A percentile compares a stretch with the other conserved stretches of the same genome.
Conservation (phyloP, 495 filamentous ascomycete genomes). For the Annulohypoxylon stygium region DNA sequence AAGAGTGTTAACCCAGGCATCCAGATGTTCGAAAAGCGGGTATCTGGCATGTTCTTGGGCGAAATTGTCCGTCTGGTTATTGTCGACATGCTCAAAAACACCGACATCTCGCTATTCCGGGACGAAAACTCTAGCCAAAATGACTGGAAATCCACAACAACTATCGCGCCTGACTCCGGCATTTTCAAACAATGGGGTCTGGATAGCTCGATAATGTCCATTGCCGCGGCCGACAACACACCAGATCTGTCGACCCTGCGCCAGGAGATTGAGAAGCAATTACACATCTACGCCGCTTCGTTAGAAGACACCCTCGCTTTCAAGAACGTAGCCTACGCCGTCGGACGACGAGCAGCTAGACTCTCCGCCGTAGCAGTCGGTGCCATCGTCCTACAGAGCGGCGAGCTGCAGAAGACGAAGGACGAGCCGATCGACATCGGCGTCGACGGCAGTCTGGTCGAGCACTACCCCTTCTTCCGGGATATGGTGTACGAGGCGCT, state of each 20-base stretch:
- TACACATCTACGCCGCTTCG: conserved; percentile 77
- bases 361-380: conserved; percentile 87
- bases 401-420: conserved; percentile 66
- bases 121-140: conserved; percentile 73
- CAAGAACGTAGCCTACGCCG: conserved; percentile 81
- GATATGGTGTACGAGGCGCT: conserved; percentile 82
- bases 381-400: conserved; percentile 81
- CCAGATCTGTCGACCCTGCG: conserved; percentile 73
- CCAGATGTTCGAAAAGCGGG: conserved; percentile 99
- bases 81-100: conserved; percentile 72
- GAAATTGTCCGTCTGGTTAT: conserved; percentile 89
- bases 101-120: conserved; percentile 73
- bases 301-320: conserved; percentile 86
- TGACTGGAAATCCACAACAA: conserved; percentile 75
- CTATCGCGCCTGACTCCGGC: conserved; percentile 70
- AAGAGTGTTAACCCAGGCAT: conserved; percentile 91
- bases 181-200: conserved; percentile 89
- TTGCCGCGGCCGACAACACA: conserved; percentile 80
- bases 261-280: conserved; percentile 78
- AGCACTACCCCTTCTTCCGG: conserved; percentile 92
- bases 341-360: conserved; percentile 90
- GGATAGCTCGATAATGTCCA: conserved; percentile 87
- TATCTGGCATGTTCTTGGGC: conserved; percentile 98
- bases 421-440: conserved; percentile 85
- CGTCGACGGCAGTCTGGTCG: conserved; percentile 90